These are phyloP conservation scores for Silybum marianum DNA, from an alignment of 129 eudicot genomes.

Conservation along the genomic window DNA sequence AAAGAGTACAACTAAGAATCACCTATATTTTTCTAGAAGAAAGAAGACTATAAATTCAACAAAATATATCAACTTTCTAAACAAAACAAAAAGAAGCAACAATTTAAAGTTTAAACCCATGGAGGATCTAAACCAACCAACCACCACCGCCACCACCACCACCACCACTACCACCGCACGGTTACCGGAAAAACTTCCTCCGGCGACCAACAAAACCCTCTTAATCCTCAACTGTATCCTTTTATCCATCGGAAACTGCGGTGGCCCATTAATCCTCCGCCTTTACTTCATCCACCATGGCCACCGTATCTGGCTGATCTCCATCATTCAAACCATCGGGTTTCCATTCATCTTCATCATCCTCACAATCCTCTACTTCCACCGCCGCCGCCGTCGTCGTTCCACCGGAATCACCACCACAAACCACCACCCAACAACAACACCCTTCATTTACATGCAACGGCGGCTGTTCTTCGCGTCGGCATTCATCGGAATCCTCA, in stretches of 20 bases:
- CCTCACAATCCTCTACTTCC: constrained; percentile 30
- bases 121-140: not conserved
- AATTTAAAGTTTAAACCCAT: not conserved
- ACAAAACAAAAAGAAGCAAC: not conserved
- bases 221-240: constrained; percentile 31
- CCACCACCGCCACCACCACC: constrained; percentile 4
- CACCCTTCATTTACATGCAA: constrained; percentile 15
- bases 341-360: constrained; percentile 31
- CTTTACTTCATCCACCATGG: constrained; percentile 48
- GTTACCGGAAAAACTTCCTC: not conserved
- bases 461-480: constrained; percentile 11
- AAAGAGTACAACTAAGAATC: too few species aligned
- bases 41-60: not conserved
- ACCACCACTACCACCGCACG: not conserved
- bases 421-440: not conserved
- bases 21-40: not conserved
- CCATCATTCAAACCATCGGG: constrained; percentile 29
- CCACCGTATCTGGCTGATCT: constrained; percentile 39
- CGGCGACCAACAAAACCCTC: constrained; percentile 16
- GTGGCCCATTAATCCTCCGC: constrained; percentile 45
- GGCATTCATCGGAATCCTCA: constrained; percentile 33
- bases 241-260: constrained; percentile 38
- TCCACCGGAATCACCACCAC: not conserved
- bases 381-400: not conserved
- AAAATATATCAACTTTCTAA: not conserved